phyloP scores from a whole-genome alignment of 2,329 filamentous ascomycete genomes.

The Zarea fungicola region DNA sequence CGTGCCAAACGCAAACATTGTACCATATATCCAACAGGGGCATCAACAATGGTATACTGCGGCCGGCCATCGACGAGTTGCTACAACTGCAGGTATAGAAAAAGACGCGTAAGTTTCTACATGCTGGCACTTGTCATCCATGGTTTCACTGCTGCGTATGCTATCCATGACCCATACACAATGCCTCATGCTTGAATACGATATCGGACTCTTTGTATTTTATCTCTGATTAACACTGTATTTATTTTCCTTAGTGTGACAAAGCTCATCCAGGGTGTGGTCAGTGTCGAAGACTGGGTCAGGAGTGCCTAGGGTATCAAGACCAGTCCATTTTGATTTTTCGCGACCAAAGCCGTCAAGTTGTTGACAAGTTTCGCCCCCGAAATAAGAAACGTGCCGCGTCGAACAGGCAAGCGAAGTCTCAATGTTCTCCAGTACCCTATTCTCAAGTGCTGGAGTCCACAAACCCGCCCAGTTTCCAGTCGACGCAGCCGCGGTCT shows the following conservation, averaged over 20 bases:
- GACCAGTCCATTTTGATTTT: conserved; percentile 13
- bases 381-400: conserved; percentile 9
- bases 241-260: conserved; percentile 5
- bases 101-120: conserved; percentile 13
- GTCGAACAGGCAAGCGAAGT: background rate
- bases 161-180: too few relatives aligned
- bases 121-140: too few relatives aligned
- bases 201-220: too few relatives aligned
- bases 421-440: background rate
- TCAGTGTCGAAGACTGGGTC: conserved; percentile 12
- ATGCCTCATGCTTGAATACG: too few relatives aligned
- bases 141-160: too few relatives aligned
- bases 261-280: conserved; percentile 14
- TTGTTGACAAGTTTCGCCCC: conserved; percentile 12
- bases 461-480: background rate
- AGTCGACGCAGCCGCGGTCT: background rate
- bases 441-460: conserved; percentile 1
- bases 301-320: conserved; percentile 13
- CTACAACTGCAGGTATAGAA: conserved; percentile 12
- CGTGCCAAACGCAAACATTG: conserved; percentile 1
- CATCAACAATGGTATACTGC: conserved; percentile 12
- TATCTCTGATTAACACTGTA: background rate
- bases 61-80: conserved; percentile 14
- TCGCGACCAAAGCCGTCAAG: conserved; percentile 14
- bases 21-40: background rate